Conservation (phyloP, 371 early-diverging fungal genomes). For the Mucor racemosus region DNA sequence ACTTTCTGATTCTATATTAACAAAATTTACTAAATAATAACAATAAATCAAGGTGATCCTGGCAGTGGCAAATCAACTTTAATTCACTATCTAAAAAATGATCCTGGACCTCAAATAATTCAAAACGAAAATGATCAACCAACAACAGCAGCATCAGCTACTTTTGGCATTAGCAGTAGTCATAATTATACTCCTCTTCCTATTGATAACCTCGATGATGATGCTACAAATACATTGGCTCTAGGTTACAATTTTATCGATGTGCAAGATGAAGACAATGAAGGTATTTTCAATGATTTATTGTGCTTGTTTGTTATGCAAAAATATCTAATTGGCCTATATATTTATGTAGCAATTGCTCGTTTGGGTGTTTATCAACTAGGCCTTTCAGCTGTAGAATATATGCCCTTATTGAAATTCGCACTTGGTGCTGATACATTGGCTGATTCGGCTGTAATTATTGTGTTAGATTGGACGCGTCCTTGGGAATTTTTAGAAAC, state of each 20-base stretch:
- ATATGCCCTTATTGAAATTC: constrained; percentile 75
- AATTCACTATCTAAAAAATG: constrained; percentile 71
- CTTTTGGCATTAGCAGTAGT: constrained; percentile 47
- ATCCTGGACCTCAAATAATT: constrained; percentile 55
- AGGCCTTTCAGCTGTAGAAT: constrained; percentile 74
- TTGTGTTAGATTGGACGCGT: constrained; percentile 90
- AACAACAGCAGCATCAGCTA: constrained; percentile 27
- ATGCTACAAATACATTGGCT: constrained; percentile 76
- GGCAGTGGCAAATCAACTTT: constrained; percentile 78
- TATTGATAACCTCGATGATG: constrained; percentile 61
- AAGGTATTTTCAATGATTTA: constrained; percentile 47
- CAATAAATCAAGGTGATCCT: constrained; percentile 61
- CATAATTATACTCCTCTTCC: constrained; percentile 50
- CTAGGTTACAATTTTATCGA: constrained; percentile 85
- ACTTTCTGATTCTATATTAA: neutral
- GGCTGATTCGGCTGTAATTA: constrained; percentile 69
- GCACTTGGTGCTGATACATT: constrained; percentile 75
- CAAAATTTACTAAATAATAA: neutral
- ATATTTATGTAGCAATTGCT: constrained; percentile 66
- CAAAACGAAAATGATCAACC: constrained; percentile 48
- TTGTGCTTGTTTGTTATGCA: neutral
- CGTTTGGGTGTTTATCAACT: constrained; percentile 86
- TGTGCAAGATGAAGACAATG: constrained; percentile 84
- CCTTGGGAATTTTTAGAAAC: constrained; percentile 90
- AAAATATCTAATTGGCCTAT: neutral